Conservation (phyloP, 225 moss, liverwort and hornwort species). For the Polytrichum formosum region DNA sequence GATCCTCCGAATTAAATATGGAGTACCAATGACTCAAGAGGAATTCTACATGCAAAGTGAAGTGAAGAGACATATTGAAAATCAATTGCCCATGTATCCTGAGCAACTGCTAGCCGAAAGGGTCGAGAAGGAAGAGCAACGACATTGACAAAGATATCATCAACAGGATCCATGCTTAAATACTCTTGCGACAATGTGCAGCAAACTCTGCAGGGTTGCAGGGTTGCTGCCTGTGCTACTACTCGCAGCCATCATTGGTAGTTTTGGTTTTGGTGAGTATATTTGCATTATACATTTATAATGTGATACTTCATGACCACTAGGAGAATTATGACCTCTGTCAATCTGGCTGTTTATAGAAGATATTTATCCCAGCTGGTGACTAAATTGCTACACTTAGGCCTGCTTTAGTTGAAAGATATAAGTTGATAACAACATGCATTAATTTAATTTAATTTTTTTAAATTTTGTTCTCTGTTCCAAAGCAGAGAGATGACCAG, state of each 20-base stretch:
- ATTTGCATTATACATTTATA: not conserved
- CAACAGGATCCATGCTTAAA: conserved; percentile 40
- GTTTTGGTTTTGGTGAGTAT: conserved; percentile 32
- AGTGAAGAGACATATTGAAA: no score
- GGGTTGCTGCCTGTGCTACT: conserved; percentile 40
- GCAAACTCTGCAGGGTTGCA: conserved; percentile 53
- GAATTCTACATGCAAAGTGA: no score
- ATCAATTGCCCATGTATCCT: no score
- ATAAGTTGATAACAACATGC: no score
- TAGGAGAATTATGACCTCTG: not conserved
- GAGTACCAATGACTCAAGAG: no score
- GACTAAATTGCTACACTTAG: no score
- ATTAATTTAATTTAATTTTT: no score
- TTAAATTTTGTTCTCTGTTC: no score
- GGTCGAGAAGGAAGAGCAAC: no score
- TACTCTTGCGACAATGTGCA: conserved; percentile 37
- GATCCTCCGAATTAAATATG: no score
- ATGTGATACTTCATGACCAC: not conserved
- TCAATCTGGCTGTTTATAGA: not conserved
- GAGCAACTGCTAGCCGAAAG: no score
- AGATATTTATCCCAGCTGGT: not conserved
- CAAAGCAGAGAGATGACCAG: no score
- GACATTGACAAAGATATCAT: conserved; percentile 11
- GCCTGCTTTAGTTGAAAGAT: not conserved
- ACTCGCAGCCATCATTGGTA: conserved; percentile 33